phyloP scores from a whole-genome alignment of 139 green algal species.

The Closterium sp. region DNA sequence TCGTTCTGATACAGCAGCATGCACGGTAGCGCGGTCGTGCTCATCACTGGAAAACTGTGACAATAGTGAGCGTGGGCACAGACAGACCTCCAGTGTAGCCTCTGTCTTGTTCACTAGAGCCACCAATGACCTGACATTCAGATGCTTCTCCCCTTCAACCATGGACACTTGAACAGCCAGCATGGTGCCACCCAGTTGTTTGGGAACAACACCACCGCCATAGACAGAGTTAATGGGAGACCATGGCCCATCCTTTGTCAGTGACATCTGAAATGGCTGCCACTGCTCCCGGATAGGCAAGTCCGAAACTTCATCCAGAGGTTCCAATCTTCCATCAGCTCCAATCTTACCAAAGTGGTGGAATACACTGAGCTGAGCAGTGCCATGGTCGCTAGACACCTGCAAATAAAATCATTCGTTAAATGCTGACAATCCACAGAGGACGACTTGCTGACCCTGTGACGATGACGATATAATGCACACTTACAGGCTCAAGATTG shows the following conservation, averaged over 20 bases:
- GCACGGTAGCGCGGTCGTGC: neutral
- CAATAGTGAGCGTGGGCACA: neutral
- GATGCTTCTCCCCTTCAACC: constrained; percentile 1
- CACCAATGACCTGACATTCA: neutral
- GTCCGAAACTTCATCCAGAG: neutral
- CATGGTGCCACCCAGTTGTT: neutral
- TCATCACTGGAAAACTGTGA: neutral
- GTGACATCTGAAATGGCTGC: neutral
- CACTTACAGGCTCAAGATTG: neutral
- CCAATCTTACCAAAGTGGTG: neutral
- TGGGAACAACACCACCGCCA: neutral
- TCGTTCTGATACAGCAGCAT: neutral
- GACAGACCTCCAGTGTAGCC: constrained; percentile 60
- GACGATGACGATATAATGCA: neutral
- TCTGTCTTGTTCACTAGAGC: constrained; percentile 65
- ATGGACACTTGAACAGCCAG: neutral
- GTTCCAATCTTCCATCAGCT: neutral
- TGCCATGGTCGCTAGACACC: neutral
- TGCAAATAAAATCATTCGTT: neutral
- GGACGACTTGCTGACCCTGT: neutral
- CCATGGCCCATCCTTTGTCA: neutral
- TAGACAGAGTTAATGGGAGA: neutral
- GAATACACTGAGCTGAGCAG: neutral
- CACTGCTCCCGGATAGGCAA: neutral
- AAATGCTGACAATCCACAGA: neutral